Evolutionary conservation across 768 basidiomycete species (phyloP).

Genomic region (Suillus cothurnatus): DNA sequence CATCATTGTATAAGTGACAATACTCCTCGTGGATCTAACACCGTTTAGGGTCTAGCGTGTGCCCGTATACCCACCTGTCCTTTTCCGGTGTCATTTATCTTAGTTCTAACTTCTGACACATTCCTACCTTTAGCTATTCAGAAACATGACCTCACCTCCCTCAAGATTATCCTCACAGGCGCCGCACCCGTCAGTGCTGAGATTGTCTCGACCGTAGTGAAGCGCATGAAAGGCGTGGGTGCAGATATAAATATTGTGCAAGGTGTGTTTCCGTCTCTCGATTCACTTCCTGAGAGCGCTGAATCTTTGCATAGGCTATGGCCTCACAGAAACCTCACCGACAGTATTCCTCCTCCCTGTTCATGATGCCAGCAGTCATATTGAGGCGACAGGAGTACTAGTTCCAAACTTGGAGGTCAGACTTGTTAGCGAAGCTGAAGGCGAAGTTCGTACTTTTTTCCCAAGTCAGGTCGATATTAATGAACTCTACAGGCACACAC

Average conservation of each 20-base stretch:
- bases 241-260: conserved; percentile 47
- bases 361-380: conserved; percentile 46
- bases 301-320: conserved; percentile 52
- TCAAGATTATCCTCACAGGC: conserved; percentile 64
- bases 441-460: conserved; percentile 33
- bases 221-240: conserved; percentile 44
- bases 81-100: neutral
- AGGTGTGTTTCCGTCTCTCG: conserved; percentile 37
- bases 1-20: neutral
- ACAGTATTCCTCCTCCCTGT: conserved; percentile 59
- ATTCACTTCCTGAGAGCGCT: neutral
- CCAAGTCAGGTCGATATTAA: neutral
- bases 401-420: conserved; percentile 78
- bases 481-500: conserved; percentile 25
- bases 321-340: conserved; percentile 84
- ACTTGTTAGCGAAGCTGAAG: conserved; percentile 65
- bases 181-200: conserved; percentile 79
- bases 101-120: conserved; percentile 6
- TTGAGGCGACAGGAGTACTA: conserved; percentile 69
- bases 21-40: neutral
- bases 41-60: neutral
- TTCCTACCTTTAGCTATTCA: conserved; percentile 48
- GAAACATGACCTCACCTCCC: conserved; percentile 64
- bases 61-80: neutral
- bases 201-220: conserved; percentile 52